Evolutionary conservation across 2,329 filamentous ascomycete species (phyloP), one percentile per base, ranked within the genome.

Genomic region (Colletotrichum gigasporum): DNA sequence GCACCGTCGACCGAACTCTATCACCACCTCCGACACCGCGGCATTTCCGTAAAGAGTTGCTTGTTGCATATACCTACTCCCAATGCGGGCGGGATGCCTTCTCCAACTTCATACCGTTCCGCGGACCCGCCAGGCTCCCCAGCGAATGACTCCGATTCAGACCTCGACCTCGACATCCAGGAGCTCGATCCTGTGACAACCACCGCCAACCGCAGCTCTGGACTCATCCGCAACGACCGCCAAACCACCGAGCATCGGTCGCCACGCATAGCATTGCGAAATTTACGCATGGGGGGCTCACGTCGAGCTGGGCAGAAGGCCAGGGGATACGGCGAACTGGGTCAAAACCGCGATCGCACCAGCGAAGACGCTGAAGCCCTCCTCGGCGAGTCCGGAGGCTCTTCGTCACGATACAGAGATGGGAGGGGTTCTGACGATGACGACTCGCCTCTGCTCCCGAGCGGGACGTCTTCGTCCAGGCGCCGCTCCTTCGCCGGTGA

Each of bases 141-240:
- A 65, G 78, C 82, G 71, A 82, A 89, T 78, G 91, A 94, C 74
- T 92, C 90, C 74, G 91, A 94, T 75, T 92, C 90, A 51, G 91
- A 95, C 75, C 87, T 90, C 70, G 90, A 92, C 67, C 83, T 96
- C 72, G 91, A 94, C 71, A 85, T 93, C 70, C 86, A 93, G 72
- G 92, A 95, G 82, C 88, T 96, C 69, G 91, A 94, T 74, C 91
- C 92, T 58, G 74, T 74, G 61, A 75, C 74, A 18, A 72, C 73
- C 32, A 70, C 64, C n/a, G 64, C 64, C 16, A 24, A 67, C 62
- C 68, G 65, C 65, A 68, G 65, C 52, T 70, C 72, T 51, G 71
- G 71, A 30, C 71, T 75, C 20, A 66, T 74, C 56, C 85, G 89
- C 71, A 83, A 87, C 67, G 82, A 87, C 70, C 83, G 86, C 61